Base-by-base conservation (phyloP, 2,329 filamentous ascomycete genomes). In the Xylaria sp. region DNA sequence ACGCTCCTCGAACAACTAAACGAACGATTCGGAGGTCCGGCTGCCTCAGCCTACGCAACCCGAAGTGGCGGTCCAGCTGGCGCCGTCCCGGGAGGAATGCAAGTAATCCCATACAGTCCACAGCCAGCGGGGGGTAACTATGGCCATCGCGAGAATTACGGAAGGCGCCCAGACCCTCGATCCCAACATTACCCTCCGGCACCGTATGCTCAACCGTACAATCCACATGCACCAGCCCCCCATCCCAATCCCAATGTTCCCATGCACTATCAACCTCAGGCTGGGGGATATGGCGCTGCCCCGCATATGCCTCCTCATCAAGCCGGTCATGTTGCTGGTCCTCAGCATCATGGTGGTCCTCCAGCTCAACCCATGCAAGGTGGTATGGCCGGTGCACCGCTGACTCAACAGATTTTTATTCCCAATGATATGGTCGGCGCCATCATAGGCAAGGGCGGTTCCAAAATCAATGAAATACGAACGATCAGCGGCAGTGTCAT, bases 351-450 rank as follows among this genome's bases (percentile, higher is more conserved):
- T 75, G 90, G 89, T 70, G 92, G 89, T 25, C 91, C 91, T 63
- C 90, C 92, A 60, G 89, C 90, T 71, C 92, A 93, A 77, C 92
- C 93, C 9, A 91, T 94, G 83, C 89, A 91, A 72, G 89, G 89
- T 20, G 89, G 82, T 28, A 80, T 94, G 76, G 91, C 92, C 49
- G 93, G 93, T 61, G 91, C 93, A 72, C 94, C 94, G 60, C 86
- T 98, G 78, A 99, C 96, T 2, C 96, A 99, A 82, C 96, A 99
- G 82, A 99, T 99, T 74, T 99, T 92, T 83, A 99, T 99, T 76
- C 96, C 96, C 67, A 99, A 99, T 79, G 96, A 99, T 78, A 98
- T 99, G 96, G 96, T 99, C 63, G 96, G 96, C 72, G 96, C 96
- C 65, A 99, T 99, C 77, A 99, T 99, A 76, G 96, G 96, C 78